Percentiles rank a stretch among this genome's conserved stretches.
These are phyloP conservation scores for Penicillium verhagenii DNA, from an alignment of 495 filamentous ascomycete species.

Conservation along the genomic window DNA sequence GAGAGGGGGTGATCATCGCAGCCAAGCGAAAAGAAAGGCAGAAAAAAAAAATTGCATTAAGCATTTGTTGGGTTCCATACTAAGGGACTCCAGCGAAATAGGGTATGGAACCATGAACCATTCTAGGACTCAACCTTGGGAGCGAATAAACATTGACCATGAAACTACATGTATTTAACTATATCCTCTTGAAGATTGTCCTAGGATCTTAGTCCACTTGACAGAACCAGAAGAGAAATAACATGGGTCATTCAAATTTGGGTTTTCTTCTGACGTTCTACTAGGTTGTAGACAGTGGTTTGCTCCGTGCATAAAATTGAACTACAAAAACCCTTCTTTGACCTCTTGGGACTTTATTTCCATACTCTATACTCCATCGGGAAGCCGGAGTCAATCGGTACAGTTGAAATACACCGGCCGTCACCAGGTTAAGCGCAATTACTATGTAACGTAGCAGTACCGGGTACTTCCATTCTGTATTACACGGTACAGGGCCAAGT, in stretches of 20 bases:
- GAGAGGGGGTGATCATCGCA: slow-evolving; percentile 31
- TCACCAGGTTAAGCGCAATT: neutral
- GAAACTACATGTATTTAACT: too few relatives aligned
- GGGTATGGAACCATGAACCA: slow-evolving; percentile 16
- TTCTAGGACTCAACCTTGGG: slow-evolving; percentile 11
- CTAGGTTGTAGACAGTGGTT: too few relatives aligned
- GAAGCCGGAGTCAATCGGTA: neutral
- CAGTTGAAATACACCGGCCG: neutral
- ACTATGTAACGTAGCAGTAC: slow-evolving; percentile 1
- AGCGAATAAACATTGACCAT: slow-evolving; percentile 4
- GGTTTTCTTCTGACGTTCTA: too few relatives aligned
- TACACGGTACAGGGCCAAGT: neutral
- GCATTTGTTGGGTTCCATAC: neutral
- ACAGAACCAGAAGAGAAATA: too few relatives aligned
- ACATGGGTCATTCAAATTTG: too few relatives aligned
- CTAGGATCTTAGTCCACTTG: too few relatives aligned
- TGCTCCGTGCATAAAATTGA: neutral
- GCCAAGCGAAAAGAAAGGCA: slow-evolving; percentile 20
- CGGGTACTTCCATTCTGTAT: slow-evolving; percentile 1
- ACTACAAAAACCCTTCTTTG: neutral
- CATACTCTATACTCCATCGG: neutral
- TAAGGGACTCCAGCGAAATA: neutral
- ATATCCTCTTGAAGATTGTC: too few relatives aligned
- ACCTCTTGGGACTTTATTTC: neutral
- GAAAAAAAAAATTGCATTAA: slow-evolving; percentile 1